Evolutionary conservation across 2,329 filamentous ascomycete species (phyloP).

Genomic region (Exophiala calicioides): DNA sequence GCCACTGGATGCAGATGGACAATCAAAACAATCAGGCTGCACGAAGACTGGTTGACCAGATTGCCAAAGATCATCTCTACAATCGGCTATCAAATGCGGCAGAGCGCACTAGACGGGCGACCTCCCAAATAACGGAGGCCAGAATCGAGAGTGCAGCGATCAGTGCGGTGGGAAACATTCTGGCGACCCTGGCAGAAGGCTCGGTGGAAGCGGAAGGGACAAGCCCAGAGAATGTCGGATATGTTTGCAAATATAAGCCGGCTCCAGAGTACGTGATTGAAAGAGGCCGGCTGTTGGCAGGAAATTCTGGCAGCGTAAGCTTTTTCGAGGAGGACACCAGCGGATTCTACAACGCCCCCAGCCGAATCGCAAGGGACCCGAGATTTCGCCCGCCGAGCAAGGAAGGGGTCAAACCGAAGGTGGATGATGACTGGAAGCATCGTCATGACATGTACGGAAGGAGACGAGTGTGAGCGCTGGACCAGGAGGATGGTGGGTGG

Average conservation of each 20-base stretch:
- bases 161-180: slow-evolving; percentile 24
- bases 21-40: slow-evolving; percentile 3
- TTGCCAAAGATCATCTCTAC: slow-evolving; percentile 16
- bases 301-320: slow-evolving; percentile 19
- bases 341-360: slow-evolving; percentile 26
- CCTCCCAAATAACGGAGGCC: slow-evolving; percentile 4
- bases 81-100: neutral
- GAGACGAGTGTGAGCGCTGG: slow-evolving; percentile 16
- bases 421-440: slow-evolving; percentile 25
- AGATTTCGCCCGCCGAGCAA: slow-evolving; percentile 28
- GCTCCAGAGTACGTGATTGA: slow-evolving; percentile 29
- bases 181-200: slow-evolving; percentile 19
- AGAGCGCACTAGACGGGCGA: neutral
- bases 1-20: slow-evolving; percentile 6
- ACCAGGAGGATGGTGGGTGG: slow-evolving; percentile 1
- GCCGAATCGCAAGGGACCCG: slow-evolving; percentile 30
- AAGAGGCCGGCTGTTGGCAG: slow-evolving; percentile 16
- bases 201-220: slow-evolving; percentile 6
- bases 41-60: slow-evolving; percentile 14
- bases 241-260: slow-evolving; percentile 22
- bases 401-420: slow-evolving; percentile 23
- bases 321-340: slow-evolving; percentile 28
- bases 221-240: neutral
- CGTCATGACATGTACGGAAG: slow-evolving; percentile 24
- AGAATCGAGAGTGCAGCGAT: slow-evolving; percentile 23